Conservation (phyloP, 768 basidiomycete genomes). For the Lactarius tabidus region DNA sequence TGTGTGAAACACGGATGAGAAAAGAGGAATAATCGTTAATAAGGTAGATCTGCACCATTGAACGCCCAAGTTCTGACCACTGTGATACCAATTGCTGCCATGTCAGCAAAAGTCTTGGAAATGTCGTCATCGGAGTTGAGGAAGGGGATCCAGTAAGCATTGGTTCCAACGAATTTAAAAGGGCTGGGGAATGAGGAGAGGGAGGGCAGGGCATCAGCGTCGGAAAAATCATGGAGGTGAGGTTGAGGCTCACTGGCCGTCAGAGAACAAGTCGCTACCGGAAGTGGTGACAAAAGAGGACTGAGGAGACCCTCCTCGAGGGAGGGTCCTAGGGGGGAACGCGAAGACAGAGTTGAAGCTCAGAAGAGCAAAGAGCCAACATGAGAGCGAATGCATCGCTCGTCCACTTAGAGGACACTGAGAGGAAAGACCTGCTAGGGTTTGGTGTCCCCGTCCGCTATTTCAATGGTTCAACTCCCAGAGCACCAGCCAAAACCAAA, state of each 20-base stretch:
- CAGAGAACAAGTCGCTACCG: neutral
- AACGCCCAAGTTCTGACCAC: slow-evolving; percentile 71
- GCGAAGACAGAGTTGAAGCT: slow-evolving; percentile 2
- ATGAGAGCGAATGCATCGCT: slow-evolving; percentile 10
- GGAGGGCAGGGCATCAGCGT: too few species aligned
- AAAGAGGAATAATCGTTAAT: neutral
- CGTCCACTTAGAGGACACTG: too few species aligned
- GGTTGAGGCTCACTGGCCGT: slow-evolving; percentile 17
- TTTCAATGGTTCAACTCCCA: neutral
- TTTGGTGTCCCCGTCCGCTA: too few species aligned
- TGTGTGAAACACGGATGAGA: slow-evolving; percentile 1
- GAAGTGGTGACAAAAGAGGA: slow-evolving; percentile 10
- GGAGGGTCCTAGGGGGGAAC: slow-evolving; percentile 3
- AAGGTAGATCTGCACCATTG: slow-evolving; percentile 44
- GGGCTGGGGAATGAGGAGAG: slow-evolving; percentile 5
- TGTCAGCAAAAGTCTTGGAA: slow-evolving; percentile 51
- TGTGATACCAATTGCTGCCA: slow-evolving; percentile 51
- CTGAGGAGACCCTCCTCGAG: neutral
- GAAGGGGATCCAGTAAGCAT: slow-evolving; percentile 61
- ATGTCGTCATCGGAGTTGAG: slow-evolving; percentile 56
- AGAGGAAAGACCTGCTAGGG: too few species aligned
- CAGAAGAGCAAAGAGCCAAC: slow-evolving; percentile 7
- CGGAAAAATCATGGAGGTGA: neutral
- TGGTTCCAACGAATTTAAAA: slow-evolving; percentile 50
- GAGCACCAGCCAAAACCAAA: neutral